Conservation (phyloP, 805 yeast genomes). For the Saturnispora halmiae region DNA sequence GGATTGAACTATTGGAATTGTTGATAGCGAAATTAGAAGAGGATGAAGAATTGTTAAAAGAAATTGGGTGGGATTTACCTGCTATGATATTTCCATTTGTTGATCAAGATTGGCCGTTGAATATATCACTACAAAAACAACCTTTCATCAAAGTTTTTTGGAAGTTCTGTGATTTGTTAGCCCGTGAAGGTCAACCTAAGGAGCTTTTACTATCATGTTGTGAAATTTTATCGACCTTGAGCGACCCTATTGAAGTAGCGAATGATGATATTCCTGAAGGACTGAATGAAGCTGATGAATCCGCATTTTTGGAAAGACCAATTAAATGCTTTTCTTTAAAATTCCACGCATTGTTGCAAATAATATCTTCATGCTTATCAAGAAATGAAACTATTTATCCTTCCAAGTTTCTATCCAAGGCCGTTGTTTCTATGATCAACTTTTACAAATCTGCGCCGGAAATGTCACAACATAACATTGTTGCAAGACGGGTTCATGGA, state of each 20-base stretch:
- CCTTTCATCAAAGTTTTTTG: slow-evolving; percentile 31
- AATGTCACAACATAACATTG: slow-evolving; percentile 22
- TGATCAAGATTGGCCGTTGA: slow-evolving; percentile 29
- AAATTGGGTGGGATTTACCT: slow-evolving; percentile 93
- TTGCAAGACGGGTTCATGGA: slow-evolving; percentile 54
- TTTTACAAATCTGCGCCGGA: slow-evolving; percentile 37
- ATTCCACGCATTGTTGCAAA: slow-evolving; percentile 58
- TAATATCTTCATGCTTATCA: slow-evolving; percentile 48
- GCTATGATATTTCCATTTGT: slow-evolving; percentile 49
- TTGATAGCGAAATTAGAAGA: slow-evolving; percentile 36
- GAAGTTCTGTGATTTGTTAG: slow-evolving; percentile 52
- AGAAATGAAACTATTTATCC: slow-evolving; percentile 66
- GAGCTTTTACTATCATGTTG: slow-evolving; percentile 66
- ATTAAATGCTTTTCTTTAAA: slow-evolving; percentile 40
- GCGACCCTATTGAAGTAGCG: slow-evolving; percentile 5
- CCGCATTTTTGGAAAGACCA: slow-evolving; percentile 10
- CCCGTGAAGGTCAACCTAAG: slow-evolving; percentile 68
- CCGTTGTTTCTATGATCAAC: slow-evolving; percentile 49
- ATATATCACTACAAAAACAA: slow-evolving; percentile 29
- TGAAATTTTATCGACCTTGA: slow-evolving; percentile 45
- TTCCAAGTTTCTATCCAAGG: slow-evolving; percentile 67
- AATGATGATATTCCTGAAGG: not conserved
- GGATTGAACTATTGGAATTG: slow-evolving; percentile 37
- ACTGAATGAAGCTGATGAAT: not conserved
- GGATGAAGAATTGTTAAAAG: slow-evolving; percentile 44